Evolutionary conservation across 2,329 filamentous ascomycete species (phyloP).

Genomic region (Colletotrichum scovillei): DNA sequence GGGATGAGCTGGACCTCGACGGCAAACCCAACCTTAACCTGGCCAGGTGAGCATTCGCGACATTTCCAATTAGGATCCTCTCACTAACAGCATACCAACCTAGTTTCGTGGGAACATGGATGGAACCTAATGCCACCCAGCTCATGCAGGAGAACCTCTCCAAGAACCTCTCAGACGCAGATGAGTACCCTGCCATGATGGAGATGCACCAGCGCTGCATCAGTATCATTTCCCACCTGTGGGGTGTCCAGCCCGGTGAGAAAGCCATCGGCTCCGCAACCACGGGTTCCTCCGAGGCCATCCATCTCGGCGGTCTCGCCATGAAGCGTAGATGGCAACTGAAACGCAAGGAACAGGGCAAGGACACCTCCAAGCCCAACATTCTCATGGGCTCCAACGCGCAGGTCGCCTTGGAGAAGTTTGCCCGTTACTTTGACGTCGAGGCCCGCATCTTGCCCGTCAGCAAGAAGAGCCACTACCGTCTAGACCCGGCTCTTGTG

Average conservation of each 20-base stretch:
- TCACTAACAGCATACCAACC: slow-evolving; percentile 9
- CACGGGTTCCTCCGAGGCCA: slow-evolving; percentile 77
- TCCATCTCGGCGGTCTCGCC: slow-evolving; percentile 76
- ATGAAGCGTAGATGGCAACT: slow-evolving; percentile 84
- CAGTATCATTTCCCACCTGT: slow-evolving; percentile 75
- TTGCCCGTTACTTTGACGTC: slow-evolving; percentile 79
- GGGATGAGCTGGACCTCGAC: slow-evolving; percentile 72
- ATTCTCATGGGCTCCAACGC: slow-evolving; percentile 81
- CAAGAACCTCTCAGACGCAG: slow-evolving; percentile 80
- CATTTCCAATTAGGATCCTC: neutral
- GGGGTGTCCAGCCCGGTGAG: slow-evolving; percentile 70
- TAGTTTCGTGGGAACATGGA: slow-evolving; percentile 78
- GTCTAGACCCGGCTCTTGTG: slow-evolving; percentile 73
- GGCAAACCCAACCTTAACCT: slow-evolving; percentile 76
- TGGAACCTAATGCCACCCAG: slow-evolving; percentile 73
- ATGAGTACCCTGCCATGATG: slow-evolving; percentile 69
- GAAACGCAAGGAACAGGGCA: slow-evolving; percentile 67
- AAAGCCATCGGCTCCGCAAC: slow-evolving; percentile 76
- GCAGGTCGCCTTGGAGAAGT: slow-evolving; percentile 79
- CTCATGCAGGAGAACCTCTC: slow-evolving; percentile 76
- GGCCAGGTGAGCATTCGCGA: slow-evolving; percentile 56
- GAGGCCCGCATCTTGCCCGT: slow-evolving; percentile 74
- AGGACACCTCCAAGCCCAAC: slow-evolving; percentile 73
- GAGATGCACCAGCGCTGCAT: slow-evolving; percentile 75
- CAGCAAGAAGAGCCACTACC: slow-evolving; percentile 67